Evolutionary conservation across 495 filamentous ascomycete genomes (phyloP).

Genomic region (Neurospora sublineolata): DNA sequence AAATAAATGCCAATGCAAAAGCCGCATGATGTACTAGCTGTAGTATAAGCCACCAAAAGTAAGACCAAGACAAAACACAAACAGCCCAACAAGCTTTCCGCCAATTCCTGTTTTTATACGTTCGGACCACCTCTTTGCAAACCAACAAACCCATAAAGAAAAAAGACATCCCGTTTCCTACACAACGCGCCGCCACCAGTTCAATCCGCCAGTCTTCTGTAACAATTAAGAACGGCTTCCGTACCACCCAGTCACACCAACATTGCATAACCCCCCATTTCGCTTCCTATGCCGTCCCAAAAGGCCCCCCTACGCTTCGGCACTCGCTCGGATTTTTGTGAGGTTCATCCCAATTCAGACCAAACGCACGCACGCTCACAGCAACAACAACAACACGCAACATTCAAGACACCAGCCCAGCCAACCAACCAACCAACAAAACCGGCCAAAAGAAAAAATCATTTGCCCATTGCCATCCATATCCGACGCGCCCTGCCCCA

Average conservation of each 20-base stretch:
- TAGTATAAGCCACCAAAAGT: not conserved
- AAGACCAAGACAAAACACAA: not conserved
- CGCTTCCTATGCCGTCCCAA: not conserved
- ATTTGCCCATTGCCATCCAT: not conserved
- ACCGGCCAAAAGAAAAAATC: slow-evolving; percentile 2
- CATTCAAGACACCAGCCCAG: not conserved
- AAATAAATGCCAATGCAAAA: not conserved
- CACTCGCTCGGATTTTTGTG: not conserved
- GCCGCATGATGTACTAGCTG: not conserved
- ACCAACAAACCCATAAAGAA: not conserved
- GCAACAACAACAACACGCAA: slow-evolving; percentile 4
- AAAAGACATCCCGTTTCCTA: not conserved
- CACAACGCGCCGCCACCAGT: not conserved
- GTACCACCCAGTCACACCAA: not conserved
- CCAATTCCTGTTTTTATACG: not conserved
- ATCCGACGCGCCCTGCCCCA: not conserved
- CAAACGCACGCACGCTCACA: not conserved
- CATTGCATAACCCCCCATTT: not conserved
- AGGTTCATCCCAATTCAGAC: not conserved
- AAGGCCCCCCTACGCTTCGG: not conserved
- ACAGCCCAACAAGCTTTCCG: not conserved
- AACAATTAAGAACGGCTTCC: not conserved
- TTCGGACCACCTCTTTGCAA: not conserved
- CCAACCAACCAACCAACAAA: slow-evolving; percentile 2
- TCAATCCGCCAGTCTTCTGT: not conserved